Evolutionary conservation across 352 stramenopile genomes (phyloP).

Genomic region (Globisporangium canariense): DNA sequence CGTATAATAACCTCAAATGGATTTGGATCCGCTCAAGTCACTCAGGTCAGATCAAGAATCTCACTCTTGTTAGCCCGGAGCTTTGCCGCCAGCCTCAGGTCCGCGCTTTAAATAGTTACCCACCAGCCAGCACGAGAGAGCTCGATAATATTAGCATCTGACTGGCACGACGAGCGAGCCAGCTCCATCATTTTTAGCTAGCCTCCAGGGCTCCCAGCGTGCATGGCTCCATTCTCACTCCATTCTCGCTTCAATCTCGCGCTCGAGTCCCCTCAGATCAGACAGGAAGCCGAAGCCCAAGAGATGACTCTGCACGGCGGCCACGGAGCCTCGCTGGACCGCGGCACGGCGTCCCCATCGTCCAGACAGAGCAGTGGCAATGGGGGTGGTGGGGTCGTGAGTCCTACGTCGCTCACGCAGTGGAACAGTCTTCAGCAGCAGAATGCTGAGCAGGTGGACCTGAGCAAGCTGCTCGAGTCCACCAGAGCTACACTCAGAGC

Average conservation of each 20-base stretch:
- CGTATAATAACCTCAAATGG: no score
- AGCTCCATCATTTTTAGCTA: slow-evolving; percentile 1
- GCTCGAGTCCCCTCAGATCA: background rate
- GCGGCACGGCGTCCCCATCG: background rate
- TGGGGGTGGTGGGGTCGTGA: background rate
- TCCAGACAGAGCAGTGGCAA: background rate
- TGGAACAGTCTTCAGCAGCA: slow-evolving; percentile 73
- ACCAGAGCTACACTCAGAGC: slow-evolving; percentile 37
- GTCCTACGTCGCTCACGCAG: slow-evolving; percentile 56
- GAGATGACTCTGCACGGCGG: slow-evolving; percentile 6
- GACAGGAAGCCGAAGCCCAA: background rate
- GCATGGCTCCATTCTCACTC: background rate
- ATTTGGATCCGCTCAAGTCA: no score
- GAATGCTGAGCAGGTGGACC: slow-evolving; percentile 56
- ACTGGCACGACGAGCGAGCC: background rate
- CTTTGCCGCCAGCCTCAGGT: no score
- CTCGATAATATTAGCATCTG: no score
- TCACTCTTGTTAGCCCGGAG: no score
- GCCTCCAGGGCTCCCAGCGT: background rate
- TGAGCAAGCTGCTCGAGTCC: slow-evolving; percentile 36
- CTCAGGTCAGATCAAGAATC: no score
- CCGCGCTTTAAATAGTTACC: no score
- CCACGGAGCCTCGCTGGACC: slow-evolving; percentile 1
- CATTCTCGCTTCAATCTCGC: background rate
- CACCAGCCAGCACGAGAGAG: no score